phyloP scores from a whole-genome alignment of 2,329 filamentous ascomycete species.

The Penicillium rolfsii region DNA sequence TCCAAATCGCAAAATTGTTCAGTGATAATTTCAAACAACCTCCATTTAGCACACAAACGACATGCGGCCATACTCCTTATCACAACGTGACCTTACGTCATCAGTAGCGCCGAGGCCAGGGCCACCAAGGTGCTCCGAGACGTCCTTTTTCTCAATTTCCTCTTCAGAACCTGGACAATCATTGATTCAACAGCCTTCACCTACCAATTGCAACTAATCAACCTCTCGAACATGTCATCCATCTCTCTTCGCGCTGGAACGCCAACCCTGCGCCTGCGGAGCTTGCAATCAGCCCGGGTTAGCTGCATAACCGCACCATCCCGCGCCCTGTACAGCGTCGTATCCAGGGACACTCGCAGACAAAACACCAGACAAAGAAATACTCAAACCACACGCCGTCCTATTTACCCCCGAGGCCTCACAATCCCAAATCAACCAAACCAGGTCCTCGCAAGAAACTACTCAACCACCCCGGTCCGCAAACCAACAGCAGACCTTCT shows the following conservation, averaged over 20 bases:
- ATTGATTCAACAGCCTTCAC: neutral
- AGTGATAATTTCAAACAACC: neutral
- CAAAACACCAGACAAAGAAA: neutral
- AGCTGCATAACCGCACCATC: neutral
- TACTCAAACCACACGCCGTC: neutral
- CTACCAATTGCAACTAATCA: neutral
- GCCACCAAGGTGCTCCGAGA: conserved; percentile 5
- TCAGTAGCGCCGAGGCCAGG: neutral
- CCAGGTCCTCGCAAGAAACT: neutral
- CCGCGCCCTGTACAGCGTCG: neutral
- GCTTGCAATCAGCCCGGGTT: conserved; percentile 1
- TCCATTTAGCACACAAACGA: neutral
- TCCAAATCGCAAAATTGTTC: neutral
- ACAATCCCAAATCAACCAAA: neutral
- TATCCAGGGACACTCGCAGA: neutral
- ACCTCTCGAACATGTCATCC: neutral
- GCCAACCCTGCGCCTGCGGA: neutral
- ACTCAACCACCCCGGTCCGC: conserved; percentile 13
- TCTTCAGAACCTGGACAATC: neutral
- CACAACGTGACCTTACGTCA: conserved; percentile 12
- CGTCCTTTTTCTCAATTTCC: neutral
- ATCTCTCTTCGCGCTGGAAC: conserved; percentile 1
- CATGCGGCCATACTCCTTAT: conserved; percentile 7
- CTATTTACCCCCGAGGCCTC: neutral
- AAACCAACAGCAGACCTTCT: conserved; percentile 38